A percentile compares a stretch with the other conserved stretches of the same genome.
Evolutionary conservation across 2,329 filamentous ascomycete genomes (phyloP).

Genomic region (Sporothrix curviconia): DNA sequence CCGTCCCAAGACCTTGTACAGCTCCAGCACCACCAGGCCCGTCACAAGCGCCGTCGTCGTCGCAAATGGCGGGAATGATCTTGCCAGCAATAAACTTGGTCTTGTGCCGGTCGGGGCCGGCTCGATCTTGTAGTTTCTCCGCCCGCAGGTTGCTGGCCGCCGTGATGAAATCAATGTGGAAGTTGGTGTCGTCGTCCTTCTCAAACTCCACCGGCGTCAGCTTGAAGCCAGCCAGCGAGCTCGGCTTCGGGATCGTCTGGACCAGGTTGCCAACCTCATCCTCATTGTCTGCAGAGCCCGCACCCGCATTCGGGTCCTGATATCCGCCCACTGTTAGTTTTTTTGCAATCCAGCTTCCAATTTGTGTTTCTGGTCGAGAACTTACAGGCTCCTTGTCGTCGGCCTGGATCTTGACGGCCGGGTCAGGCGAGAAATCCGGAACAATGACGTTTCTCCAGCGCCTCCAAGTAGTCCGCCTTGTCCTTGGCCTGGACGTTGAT

Average conservation of each 20-base stretch:
- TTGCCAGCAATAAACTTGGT: conserved; percentile 99
- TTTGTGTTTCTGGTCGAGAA: conserved; percentile 15
- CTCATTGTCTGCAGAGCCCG: conserved; percentile 58
- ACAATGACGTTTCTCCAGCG: conserved; percentile 90
- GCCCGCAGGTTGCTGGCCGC: conserved; percentile 93
- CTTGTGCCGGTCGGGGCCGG: conserved; percentile 89
- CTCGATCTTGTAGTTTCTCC: conserved; percentile 95
- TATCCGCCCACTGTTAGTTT: no score
- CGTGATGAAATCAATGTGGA: conserved; percentile 98
- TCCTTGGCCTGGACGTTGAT: conserved; percentile 77
- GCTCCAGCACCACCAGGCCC: conserved; percentile 82
- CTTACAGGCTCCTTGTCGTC: conserved; percentile 82
- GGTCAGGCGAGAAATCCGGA: conserved; percentile 85
- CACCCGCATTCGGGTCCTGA: conserved; percentile 71
- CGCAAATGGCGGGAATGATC: conserved; percentile 96
- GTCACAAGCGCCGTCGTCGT: conserved; percentile 95
- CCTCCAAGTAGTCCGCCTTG: conserved; percentile 66
- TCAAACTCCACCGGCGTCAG: conserved; percentile 88
- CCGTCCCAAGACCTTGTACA: conserved; percentile 96
- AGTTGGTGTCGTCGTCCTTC: conserved; percentile 96
- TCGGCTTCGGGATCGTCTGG: conserved; percentile 67
- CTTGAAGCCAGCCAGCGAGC: conserved; percentile 79
- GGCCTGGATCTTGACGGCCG: conserved; percentile 92
- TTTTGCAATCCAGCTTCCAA: no score
- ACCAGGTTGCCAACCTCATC: conserved; percentile 69